These are phyloP conservation scores for Fusarium pseudonygamai DNA, from an alignment of 2,329 filamentous ascomycete genomes.

Conservation along the genomic window DNA sequence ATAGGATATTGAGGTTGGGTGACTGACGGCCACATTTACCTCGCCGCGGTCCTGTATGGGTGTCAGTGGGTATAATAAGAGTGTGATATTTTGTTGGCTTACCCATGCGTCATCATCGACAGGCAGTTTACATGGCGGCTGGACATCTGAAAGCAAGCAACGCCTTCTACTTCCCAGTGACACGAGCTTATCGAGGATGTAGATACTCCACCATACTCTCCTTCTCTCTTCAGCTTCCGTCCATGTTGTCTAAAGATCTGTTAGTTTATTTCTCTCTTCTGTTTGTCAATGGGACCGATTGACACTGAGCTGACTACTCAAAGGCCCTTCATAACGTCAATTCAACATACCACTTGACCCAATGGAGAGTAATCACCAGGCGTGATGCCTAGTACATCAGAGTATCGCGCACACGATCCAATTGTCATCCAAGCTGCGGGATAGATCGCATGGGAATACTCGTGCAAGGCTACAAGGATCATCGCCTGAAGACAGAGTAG, in stretches of 20 bases:
- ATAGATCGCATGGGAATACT: neutral
- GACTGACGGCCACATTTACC: neutral
- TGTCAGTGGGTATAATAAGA: fast-evolving
- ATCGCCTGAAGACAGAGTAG: neutral
- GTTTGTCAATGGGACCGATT: fast-evolving
- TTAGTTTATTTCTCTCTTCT: fast-evolving
- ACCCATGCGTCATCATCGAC: neutral
- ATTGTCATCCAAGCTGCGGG: neutral
- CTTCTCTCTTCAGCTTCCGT: neutral
- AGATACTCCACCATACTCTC: neutral
- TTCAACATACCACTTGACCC: neutral
- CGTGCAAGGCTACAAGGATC: neutral
- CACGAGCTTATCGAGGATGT: neutral
- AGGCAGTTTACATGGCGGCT: neutral
- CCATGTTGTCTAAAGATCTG: neutral
- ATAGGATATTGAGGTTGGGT: neutral
- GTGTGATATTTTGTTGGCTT: neutral
- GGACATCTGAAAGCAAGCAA: fast-evolving
- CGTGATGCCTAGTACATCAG: neutral
- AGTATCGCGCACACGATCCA: neutral
- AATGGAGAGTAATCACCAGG: neutral
- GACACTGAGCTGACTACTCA: no score
- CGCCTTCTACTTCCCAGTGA: neutral
- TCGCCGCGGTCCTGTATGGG: fast-evolving
- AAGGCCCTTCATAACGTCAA: no score